These are phyloP conservation scores for Termitomyces sp. DNA, from an alignment of 768 basidiomycete species.

Conservation along the genomic window DNA sequence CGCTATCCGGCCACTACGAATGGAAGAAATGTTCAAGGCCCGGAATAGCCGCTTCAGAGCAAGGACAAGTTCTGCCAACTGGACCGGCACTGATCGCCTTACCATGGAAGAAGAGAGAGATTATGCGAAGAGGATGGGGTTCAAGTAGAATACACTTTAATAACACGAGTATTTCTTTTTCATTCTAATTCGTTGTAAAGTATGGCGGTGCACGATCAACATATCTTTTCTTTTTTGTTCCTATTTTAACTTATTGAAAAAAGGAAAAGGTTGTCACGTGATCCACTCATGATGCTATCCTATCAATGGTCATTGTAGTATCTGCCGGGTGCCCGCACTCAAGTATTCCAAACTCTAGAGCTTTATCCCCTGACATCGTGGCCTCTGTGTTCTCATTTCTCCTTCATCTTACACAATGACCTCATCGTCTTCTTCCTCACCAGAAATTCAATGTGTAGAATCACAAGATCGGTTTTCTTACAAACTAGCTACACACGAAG, in stretches of 20 bases:
- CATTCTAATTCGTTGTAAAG: neutral
- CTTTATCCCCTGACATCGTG: constrained; percentile 12
- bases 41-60: constrained; percentile 81
- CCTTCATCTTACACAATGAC: constrained; percentile 45
- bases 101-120: constrained; percentile 82
- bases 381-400: constrained; percentile 27
- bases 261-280: too few species aligned
- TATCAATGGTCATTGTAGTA: too few species aligned
- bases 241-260: too few species aligned
- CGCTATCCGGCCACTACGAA: constrained; percentile 75
- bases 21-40: constrained; percentile 91
- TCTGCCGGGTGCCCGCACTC: too few species aligned
- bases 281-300: too few species aligned
- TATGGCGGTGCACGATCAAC: too few species aligned
- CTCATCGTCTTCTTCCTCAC: constrained; percentile 76
- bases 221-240: too few species aligned
- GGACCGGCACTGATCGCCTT: constrained; percentile 88
- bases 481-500: constrained; percentile 75
- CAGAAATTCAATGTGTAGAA: constrained; percentile 53
- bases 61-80: constrained; percentile 92
- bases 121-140: constrained; percentile 92
- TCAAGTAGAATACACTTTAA: constrained; percentile 32
- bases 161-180: neutral
- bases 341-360: too few species aligned
- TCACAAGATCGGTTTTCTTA: constrained; percentile 46